These are phyloP conservation scores for Leccinum olivaceopallidum DNA, from an alignment of 768 basidiomycete genomes.

Conservation along the genomic window DNA sequence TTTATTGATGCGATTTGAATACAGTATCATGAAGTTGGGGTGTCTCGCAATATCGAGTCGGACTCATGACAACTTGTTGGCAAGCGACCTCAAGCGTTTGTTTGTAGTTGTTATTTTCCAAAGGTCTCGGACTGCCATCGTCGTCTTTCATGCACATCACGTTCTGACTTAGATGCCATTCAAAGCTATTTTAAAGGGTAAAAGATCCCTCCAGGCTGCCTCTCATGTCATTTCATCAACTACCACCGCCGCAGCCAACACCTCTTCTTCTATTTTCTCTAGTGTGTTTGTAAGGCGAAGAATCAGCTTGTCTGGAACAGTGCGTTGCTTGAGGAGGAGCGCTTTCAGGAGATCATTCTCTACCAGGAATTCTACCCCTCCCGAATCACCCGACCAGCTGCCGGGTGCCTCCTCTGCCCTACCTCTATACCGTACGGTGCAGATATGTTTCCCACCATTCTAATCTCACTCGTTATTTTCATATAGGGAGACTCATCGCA, in stretches of 20 bases:
- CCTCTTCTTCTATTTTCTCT: constrained; percentile 33
- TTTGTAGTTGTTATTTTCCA: constrained; percentile 28
- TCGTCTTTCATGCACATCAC: constrained; percentile 19
- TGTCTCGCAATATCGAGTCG: no score
- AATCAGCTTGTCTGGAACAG: constrained; percentile 33
- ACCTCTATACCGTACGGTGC: constrained; percentile 48
- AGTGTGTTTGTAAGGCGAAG: constrained; percentile 33
- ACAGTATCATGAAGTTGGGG: no score
- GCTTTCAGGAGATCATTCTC: constrained; percentile 30
- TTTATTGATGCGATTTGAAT: no score
- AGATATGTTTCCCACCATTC: not conserved
- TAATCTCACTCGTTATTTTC: constrained; percentile 7
- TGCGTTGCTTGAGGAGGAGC: constrained; percentile 28
- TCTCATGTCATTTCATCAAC: constrained; percentile 37
- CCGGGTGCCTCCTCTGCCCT: constrained; percentile 35
- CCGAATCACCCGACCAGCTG: constrained; percentile 48
- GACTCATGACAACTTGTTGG: no score
- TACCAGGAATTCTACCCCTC: constrained; percentile 25
- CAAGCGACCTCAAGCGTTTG: constrained; percentile 1
- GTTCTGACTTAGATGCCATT: constrained; percentile 26
- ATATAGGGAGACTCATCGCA: constrained; percentile 59
- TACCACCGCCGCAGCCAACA: constrained; percentile 31
- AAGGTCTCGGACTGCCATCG: constrained; percentile 17
- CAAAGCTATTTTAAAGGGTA: constrained; percentile 42
- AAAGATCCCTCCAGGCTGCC: constrained; percentile 57